Base-by-base conservation (phyloP, 2,329 filamentous ascomycete species). In the Venturia pyrina region DNA sequence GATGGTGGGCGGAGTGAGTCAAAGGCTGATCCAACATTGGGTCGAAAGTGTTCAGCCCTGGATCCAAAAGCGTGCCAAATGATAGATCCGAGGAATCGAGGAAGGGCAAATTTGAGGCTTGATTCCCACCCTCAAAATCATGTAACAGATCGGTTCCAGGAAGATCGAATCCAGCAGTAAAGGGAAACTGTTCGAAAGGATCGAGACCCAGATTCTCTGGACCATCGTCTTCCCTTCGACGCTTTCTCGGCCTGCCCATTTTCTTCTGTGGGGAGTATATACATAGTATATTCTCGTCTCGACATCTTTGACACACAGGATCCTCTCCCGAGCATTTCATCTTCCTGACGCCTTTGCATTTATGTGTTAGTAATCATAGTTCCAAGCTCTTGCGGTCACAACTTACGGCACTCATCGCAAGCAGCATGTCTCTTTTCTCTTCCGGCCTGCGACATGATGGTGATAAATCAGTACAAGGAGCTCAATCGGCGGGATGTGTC, bases 161-260 rank as follows among this genome's bases (percentile, higher is more conserved):
- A 28, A 64, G 62, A 37, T 41, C 21, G 21, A 59, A 59, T 21
- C 53, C 53, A 34, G 53, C 8, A 44, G 34, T 28, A 7, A 13
- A 11, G 10, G 60, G 40, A 24, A 43, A 46, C 5, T 32, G 40
- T 24, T 46, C 60, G 2, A 46, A 34, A 8, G 57, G 46, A 59
- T 56, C 19, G 11, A 28, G 48, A 19, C 41, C 10, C 15, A 34
- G 17, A n/a, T 24, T 17, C 21, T 40, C 32, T 56, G 11, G 34
- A 46, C 68, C 69, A 5, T 67, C 67, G 8, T 70, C 73, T n/a
- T 74, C 73, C 62, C 76, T 71, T 66, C 72, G 71, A 63, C 80
- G 74, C 70, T 82, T 83, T 67, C 77, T 77, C n/a, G 81, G 81
- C 56, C 81, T 70, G 11, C 81, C 81, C 81, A 82, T 83, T 44